These are phyloP conservation scores for Agroathelia rolfsii DNA, from an alignment of 1,284 basidiomycete genomes.

Conservation along the genomic window DNA sequence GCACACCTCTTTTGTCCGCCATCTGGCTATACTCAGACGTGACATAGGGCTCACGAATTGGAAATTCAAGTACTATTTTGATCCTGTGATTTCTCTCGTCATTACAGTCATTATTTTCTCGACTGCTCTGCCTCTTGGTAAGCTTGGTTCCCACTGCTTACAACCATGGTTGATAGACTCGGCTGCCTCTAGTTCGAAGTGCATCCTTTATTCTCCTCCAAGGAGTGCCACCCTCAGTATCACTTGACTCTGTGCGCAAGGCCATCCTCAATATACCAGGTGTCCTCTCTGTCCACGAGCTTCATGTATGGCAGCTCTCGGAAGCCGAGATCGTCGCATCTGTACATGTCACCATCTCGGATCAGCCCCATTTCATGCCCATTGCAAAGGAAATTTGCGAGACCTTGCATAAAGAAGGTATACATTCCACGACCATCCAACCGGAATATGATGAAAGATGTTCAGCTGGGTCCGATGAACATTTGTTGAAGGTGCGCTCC, in stretches of 20 bases:
- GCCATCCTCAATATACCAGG: slow-evolving; percentile 53
- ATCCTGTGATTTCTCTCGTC: slow-evolving; percentile 63
- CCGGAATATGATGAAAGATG: slow-evolving; percentile 34
- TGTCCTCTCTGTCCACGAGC: slow-evolving; percentile 63
- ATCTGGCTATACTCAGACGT: too few relatives aligned
- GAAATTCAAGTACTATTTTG: slow-evolving; percentile 54
- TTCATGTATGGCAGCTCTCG: slow-evolving; percentile 74
- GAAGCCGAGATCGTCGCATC: slow-evolving; percentile 69
- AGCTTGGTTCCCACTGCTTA: too few relatives aligned
- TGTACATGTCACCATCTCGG: slow-evolving; percentile 61
- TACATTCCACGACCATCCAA: slow-evolving; percentile 62
- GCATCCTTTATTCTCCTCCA: slow-evolving; percentile 71
- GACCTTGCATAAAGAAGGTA: slow-evolving; percentile 56
- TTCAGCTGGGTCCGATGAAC: too few relatives aligned
- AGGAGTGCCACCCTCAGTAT: slow-evolving; percentile 62
- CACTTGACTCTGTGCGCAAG: slow-evolving; percentile 53
- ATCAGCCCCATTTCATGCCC: slow-evolving; percentile 53
- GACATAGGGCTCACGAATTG: slow-evolving; percentile 47
- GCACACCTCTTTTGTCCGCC: too few relatives aligned
- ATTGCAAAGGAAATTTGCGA: slow-evolving; percentile 53
- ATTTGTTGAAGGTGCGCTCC: too few relatives aligned
- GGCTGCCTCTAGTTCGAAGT: slow-evolving; percentile 41
- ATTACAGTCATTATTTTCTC: slow-evolving; percentile 77
- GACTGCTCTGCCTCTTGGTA: slow-evolving; percentile 64
- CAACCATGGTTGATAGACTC: too few relatives aligned